Percentiles rank a stretch among this genome's conserved stretches.
Evolutionary conservation across 257 asterid species (phyloP).

Genomic region (Gentiana straminea): DNA sequence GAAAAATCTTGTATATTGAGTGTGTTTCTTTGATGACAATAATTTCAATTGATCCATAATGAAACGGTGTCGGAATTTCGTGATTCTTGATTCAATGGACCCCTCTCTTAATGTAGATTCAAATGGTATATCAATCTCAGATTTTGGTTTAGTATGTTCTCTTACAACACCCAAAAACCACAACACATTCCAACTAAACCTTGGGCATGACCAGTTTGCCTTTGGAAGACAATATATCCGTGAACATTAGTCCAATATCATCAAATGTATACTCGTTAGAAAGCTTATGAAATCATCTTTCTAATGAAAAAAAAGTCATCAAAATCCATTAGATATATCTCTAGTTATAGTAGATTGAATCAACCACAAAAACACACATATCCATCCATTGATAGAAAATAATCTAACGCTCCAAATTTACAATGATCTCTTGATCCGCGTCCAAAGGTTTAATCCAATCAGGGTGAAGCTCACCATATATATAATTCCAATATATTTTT

Average conservation of each 20-base stretch:
- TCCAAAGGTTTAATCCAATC: conserved; percentile 43
- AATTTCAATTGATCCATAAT: conserved; percentile 4
- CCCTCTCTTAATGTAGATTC: conserved; percentile 17
- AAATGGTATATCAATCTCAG: conserved; percentile 1
- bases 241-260: background rate
- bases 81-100: conserved; percentile 18
- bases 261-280: conserved; percentile 8
- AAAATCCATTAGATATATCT: conserved; percentile 15
- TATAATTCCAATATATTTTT: background rate
- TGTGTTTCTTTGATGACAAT: conserved; percentile 52
- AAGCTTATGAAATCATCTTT: conserved; percentile 49
- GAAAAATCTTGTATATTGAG: background rate
- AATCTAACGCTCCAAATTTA: conserved; percentile 60
- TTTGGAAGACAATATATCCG: conserved; percentile 22
- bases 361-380: conserved; percentile 58
- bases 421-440: conserved; percentile 59
- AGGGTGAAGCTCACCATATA: conserved; percentile 26
- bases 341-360: conserved; percentile 31
- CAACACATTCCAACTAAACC: conserved; percentile 17
- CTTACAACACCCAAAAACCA: conserved; percentile 16
- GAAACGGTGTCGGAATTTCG: conserved; percentile 19
- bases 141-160: conserved; percentile 16
- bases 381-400: conserved; percentile 41
- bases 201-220: conserved; percentile 31
- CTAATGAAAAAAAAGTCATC: conserved; percentile 9